phyloP scores from a whole-genome alignment of 176 grass and related monocot genomes.

The Triticum aestivum region DNA sequence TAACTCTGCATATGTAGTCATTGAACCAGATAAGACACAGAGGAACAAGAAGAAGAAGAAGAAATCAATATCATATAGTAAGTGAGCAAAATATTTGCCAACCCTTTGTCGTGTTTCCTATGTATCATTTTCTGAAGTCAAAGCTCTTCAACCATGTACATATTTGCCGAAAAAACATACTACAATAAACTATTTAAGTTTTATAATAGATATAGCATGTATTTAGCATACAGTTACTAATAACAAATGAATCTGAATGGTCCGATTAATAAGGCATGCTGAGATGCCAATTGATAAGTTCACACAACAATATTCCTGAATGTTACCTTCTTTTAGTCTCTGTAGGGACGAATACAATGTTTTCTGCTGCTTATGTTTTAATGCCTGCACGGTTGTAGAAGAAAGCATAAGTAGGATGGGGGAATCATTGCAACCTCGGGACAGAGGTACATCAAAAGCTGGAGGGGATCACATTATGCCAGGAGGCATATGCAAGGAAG shows the following conservation, averaged over 20 bases:
- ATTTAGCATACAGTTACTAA: not conserved
- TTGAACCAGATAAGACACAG: constrained; percentile 7
- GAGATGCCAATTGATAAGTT: constrained; percentile 9
- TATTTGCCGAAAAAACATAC: not conserved
- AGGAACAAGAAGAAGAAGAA: not conserved
- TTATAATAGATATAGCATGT: not conserved
- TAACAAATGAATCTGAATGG: constrained; percentile 7
- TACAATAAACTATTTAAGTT: not conserved
- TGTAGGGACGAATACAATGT: constrained; percentile 62
- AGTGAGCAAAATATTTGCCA: not conserved
- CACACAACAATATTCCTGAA: not conserved
- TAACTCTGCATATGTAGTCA: constrained; percentile 63
- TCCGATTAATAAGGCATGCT: not conserved
- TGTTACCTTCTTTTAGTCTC: constrained; percentile 74
- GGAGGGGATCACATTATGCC: no score
- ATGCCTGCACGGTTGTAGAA: constrained; percentile 36
- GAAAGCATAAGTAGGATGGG: constrained; percentile 19
- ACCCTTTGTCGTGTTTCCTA: not conserved
- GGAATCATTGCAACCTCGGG: no score
- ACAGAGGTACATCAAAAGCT: no score
- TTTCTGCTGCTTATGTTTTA: constrained; percentile 47
- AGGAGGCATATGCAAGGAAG: no score
- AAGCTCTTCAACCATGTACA: constrained; percentile 6
- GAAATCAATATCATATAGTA: not conserved
- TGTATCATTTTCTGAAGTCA: not conserved